These are phyloP conservation scores for Chrysoporthe austroafricana DNA, from an alignment of 2,329 filamentous ascomycete genomes.

Conservation along the genomic window DNA sequence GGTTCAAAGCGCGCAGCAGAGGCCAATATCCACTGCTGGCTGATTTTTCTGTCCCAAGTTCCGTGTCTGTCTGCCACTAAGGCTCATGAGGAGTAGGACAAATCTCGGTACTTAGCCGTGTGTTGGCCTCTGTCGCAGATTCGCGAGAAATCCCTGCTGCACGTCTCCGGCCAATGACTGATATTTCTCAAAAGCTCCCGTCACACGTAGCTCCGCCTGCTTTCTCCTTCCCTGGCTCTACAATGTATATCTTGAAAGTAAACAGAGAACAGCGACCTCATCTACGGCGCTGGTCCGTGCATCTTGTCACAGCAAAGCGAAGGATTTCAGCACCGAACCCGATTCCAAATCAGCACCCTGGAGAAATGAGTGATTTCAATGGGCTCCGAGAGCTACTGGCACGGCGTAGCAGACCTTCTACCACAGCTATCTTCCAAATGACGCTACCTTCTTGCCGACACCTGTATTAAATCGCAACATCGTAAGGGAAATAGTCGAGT, in stretches of 20 bases:
- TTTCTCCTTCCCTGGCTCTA: not conserved
- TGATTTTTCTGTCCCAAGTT: not conserved
- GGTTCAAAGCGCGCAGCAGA: not conserved
- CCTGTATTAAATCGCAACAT: not conserved
- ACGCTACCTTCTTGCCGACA: not conserved
- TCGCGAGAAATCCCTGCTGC: slow-evolving; percentile 28
- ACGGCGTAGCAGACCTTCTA: not conserved
- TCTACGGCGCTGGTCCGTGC: not conserved
- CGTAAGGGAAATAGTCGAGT: not conserved
- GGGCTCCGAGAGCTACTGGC: not conserved
- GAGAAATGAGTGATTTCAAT: not conserved
- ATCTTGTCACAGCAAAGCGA: not conserved
- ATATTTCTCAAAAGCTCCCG: slow-evolving; percentile 1
- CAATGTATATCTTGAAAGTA: not conserved
- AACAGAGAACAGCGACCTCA: not conserved
- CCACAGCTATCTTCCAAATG: not conserved
- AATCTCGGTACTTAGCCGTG: slow-evolving; percentile 30
- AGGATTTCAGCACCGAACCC: not conserved
- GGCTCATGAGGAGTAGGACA: slow-evolving; percentile 21
- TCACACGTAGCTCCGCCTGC: slow-evolving; percentile 5
- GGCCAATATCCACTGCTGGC: not conserved
- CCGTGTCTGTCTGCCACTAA: slow-evolving; percentile 4
- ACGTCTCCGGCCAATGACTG: slow-evolving; percentile 17
- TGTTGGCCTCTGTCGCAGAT: slow-evolving; percentile 29
- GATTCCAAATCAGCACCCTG: not conserved